phyloP scores from a whole-genome alignment of 768 basidiomycete species.

The Termitomyces sp. region DNA sequence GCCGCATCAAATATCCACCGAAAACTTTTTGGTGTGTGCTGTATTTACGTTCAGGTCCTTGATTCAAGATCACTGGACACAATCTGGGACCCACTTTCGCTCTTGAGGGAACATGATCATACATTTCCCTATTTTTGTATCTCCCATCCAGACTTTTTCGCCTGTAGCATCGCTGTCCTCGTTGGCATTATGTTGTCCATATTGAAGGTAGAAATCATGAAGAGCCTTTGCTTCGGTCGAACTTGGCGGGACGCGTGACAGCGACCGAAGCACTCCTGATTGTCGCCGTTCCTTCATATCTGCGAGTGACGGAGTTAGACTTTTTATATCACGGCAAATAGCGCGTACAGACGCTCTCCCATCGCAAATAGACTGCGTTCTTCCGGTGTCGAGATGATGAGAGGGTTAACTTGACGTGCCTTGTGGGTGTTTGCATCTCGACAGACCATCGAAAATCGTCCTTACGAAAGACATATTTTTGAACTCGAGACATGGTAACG shows the following conservation, averaged over 20 bases:
- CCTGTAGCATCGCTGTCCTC: constrained; percentile 15
- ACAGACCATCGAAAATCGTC: constrained; percentile 93
- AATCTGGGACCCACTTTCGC: constrained; percentile 57
- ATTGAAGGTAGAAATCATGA: constrained; percentile 66
- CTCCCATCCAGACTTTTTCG: constrained; percentile 71
- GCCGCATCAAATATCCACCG: constrained; percentile 65
- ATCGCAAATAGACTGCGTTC: constrained; percentile 62
- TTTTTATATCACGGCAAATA: neutral
- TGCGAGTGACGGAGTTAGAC: constrained; percentile 22
- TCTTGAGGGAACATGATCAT: constrained; percentile 87
- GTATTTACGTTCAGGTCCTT: constrained; percentile 1
- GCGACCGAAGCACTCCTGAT: constrained; percentile 51
- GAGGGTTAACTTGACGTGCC: constrained; percentile 61
- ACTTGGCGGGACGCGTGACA: constrained; percentile 72
- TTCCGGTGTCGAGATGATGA: constrained; percentile 58
- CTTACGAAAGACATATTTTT: constrained; percentile 32
- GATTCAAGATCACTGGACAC: neutral
- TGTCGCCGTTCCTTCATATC: constrained; percentile 63
- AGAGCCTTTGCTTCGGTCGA: constrained; percentile 66
- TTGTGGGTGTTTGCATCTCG: constrained; percentile 66
- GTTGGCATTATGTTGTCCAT: constrained; percentile 42
- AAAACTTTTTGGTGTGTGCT: constrained; percentile 85
- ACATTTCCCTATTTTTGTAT: constrained; percentile 65
- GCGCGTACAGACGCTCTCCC: constrained; percentile 57
- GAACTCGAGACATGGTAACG: neutral